A percentile compares a stretch with the other conserved stretches of the same genome.
These are phyloP conservation scores for Planoprotostelium fungivorum DNA, from an alignment of 78 protist genomes.

Conservation along the genomic window DNA sequence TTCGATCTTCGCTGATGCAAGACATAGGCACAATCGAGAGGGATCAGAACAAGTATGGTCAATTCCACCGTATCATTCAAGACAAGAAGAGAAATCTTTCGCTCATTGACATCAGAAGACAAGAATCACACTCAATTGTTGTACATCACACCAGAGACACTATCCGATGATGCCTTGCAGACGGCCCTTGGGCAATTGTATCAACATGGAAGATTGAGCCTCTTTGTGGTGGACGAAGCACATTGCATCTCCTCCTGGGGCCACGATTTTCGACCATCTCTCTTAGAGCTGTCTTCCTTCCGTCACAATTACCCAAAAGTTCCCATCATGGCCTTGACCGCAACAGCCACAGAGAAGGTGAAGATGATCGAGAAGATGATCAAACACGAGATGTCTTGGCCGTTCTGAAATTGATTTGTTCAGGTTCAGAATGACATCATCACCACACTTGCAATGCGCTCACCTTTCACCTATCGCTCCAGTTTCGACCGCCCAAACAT, in stretches of 20 bases:
- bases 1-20: not conserved
- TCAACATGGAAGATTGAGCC: not conserved
- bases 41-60: not conserved
- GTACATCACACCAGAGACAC: constrained; percentile 20
- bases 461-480: not conserved
- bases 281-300: not conserved
- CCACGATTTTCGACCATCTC: constrained; percentile 76
- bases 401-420: no score
- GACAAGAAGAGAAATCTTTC: constrained; percentile 7
- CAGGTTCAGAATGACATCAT: constrained; percentile 17
- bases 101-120: constrained; percentile 8
- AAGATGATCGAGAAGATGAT: no score
- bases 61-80: constrained; percentile 8
- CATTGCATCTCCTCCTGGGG: constrained; percentile 90
- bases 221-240: constrained; percentile 79
- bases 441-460: not conserved
- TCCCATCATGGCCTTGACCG: constrained; percentile 70
- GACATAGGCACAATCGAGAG: not conserved
- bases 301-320: no score
- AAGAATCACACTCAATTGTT: not conserved
- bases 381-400: no score
- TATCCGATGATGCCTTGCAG: constrained; percentile 73
- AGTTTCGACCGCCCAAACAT: constrained; percentile 33
- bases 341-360: constrained; percentile 53
- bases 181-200: constrained; percentile 4